phyloP scores from a whole-genome alignment of 1,284 basidiomycete species.

The Meripilus lineatus region DNA sequence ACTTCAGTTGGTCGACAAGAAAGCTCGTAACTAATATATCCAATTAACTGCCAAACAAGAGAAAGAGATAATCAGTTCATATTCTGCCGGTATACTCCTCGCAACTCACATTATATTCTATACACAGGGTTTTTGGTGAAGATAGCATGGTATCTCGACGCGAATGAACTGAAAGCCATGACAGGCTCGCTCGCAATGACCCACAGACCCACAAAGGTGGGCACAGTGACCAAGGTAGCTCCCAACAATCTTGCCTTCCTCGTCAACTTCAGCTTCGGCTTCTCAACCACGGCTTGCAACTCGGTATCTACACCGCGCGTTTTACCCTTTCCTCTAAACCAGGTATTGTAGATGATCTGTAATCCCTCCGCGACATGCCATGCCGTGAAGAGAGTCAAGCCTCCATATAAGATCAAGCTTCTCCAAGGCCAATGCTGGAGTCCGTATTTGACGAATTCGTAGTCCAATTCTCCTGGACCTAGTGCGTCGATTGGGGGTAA shows the following conservation, averaged over 20 bases:
- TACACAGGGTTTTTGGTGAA: too few relatives aligned
- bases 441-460: constrained; percentile 50
- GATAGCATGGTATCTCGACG: constrained; percentile 39
- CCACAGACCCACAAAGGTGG: constrained; percentile 51
- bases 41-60: too few relatives aligned
- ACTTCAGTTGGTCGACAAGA: too few relatives aligned
- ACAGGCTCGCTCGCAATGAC: constrained; percentile 50
- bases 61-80: too few relatives aligned
- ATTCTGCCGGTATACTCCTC: too few relatives aligned
- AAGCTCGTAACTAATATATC: too few relatives aligned
- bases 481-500: constrained; percentile 31
- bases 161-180: constrained; percentile 48
- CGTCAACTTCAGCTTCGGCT: constrained; percentile 16
- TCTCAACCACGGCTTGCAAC: neutral
- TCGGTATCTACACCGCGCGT: constrained; percentile 14
- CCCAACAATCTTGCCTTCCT: constrained; percentile 28
- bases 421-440: constrained; percentile 56
- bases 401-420: constrained; percentile 55
- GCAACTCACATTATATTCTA: too few relatives aligned
- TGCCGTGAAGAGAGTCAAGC: constrained; percentile 40
- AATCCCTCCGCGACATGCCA: constrained; percentile 58
- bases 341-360: constrained; percentile 47
- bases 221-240: constrained; percentile 33
- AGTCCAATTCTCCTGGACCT: constrained; percentile 36
- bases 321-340: constrained; percentile 24